These are phyloP conservation scores for Exophiala sp. DNA, from an alignment of 2,329 filamentous ascomycete genomes.

Conservation along the genomic window DNA sequence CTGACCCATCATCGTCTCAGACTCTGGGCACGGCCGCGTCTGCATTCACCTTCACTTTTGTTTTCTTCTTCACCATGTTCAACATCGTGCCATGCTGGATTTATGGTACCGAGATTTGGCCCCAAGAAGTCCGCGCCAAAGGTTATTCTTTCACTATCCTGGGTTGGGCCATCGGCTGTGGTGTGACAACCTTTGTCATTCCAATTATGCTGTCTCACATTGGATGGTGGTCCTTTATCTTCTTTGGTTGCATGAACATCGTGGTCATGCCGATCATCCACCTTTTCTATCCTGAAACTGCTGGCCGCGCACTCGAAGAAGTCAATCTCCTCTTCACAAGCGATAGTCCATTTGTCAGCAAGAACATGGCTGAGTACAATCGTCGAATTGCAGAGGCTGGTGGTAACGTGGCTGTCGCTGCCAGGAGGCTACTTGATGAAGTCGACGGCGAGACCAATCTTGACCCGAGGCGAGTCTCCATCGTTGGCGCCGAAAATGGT, in stretches of 20 bases:
- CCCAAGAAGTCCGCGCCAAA: constrained; percentile 52
- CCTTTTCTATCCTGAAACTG: constrained; percentile 54
- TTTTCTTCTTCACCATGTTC: constrained; percentile 61
- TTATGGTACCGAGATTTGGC: constrained; percentile 47
- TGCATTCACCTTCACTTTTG: constrained; percentile 54
- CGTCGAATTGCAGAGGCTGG: constrained; percentile 31
- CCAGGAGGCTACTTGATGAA: constrained; percentile 32
- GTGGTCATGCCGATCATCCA: constrained; percentile 51
- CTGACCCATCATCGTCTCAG: constrained; percentile 18
- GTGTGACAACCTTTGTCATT: constrained; percentile 35
- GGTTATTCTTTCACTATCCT: constrained; percentile 52
- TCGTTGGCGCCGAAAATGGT: constrained; percentile 8
- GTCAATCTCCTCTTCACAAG: constrained; percentile 45
- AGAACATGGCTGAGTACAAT: constrained; percentile 34
- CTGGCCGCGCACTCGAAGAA: constrained; percentile 43
- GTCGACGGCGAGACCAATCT: constrained; percentile 28
- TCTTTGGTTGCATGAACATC: constrained; percentile 42
- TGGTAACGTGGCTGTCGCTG: constrained; percentile 32
- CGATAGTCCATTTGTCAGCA: constrained; percentile 31
- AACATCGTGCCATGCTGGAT: constrained; percentile 60
- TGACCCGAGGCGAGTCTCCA: constrained; percentile 19
- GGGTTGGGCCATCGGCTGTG: constrained; percentile 48
- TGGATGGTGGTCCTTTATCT: constrained; percentile 43
- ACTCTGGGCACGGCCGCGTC: constrained; percentile 24
- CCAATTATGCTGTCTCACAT: constrained; percentile 41